These are phyloP conservation scores for Phoma sp. DNA, from an alignment of 2,329 filamentous ascomycete species.

Conservation along the genomic window DNA sequence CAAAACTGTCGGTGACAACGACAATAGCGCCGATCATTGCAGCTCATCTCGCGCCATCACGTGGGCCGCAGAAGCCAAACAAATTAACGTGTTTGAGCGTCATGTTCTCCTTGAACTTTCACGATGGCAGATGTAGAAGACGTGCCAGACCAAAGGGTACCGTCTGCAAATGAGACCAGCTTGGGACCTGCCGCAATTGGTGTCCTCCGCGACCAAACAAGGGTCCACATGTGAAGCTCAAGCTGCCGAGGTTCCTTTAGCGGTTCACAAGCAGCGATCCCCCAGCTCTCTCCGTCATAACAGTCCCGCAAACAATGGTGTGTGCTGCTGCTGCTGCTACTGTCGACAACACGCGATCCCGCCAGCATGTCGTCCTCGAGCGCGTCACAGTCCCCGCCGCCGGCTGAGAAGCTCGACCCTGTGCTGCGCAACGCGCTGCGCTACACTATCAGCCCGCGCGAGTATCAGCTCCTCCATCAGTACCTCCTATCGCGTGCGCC, in stretches of 20 bases:
- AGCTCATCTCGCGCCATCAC: slow-evolving; percentile 14
- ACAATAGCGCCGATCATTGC: slow-evolving; percentile 13
- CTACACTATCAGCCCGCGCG: slow-evolving; percentile 81
- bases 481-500: slow-evolving; percentile 79
- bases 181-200: slow-evolving; percentile 4
- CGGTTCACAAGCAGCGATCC: slow-evolving; percentile 7
- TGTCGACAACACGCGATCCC: slow-evolving; percentile 17
- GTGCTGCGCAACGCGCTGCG: slow-evolving; percentile 85
- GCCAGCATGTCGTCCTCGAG: slow-evolving; percentile 45
- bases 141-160: background rate
- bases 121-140: background rate
- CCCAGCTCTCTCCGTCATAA: slow-evolving; percentile 23
- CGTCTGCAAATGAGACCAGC: background rate
- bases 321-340: slow-evolving; percentile 8
- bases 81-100: background rate
- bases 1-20: background rate
- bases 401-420: slow-evolving; percentile 62
- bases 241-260: slow-evolving; percentile 13
- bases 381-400: slow-evolving; percentile 36
- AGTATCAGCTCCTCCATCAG: slow-evolving; percentile 85
- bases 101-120: background rate
- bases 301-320: slow-evolving; percentile 29
- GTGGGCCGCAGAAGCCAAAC: background rate
- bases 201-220: slow-evolving; percentile 1
- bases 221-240: slow-evolving; percentile 14